Percentiles rank a stretch among this genome's conserved stretches.
Conservation (phyloP, 306 rosid species). For the Gillenia trifoliata region DNA sequence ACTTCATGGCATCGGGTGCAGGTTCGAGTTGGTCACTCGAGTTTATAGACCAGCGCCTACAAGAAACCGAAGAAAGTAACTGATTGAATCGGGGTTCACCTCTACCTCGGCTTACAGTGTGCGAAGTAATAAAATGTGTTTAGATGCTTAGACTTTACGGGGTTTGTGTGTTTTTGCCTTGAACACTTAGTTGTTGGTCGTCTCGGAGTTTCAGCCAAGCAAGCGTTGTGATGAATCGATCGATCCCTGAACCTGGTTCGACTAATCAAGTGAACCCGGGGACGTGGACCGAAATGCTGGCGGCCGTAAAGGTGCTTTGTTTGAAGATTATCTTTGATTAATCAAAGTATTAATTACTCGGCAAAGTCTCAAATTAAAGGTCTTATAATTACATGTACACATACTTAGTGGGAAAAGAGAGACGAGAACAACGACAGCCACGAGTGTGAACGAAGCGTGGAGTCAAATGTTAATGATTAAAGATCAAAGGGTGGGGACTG, state of each 20-base stretch:
- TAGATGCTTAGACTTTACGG: not conserved
- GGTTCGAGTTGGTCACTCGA: conserved; percentile 70
- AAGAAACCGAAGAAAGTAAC: not conserved
- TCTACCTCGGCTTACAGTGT: not conserved
- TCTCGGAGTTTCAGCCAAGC: not conserved
- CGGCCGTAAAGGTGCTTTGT: not conserved
- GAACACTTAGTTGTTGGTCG: not conserved
- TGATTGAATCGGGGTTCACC: no score
- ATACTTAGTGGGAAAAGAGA: not conserved
- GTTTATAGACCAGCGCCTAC: conserved; percentile 35
- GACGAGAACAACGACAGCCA: not conserved
- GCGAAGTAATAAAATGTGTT: not conserved
- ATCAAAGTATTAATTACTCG: not conserved
- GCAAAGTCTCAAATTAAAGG: not conserved
- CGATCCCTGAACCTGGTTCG: not conserved
- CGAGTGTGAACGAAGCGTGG: not conserved
- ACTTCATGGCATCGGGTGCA: conserved; percentile 86
- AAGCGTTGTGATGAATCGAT: not conserved
- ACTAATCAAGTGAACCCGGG: not conserved
- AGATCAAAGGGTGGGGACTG: no score
- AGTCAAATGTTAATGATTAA: not conserved
- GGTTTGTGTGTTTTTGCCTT: not conserved
- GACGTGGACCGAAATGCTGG: no score
- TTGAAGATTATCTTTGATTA: not conserved
- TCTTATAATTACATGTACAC: not conserved